Evolutionary conservation across 192 early-diverging fungal genomes (phyloP).

Genomic region (Pilobolus umbonatus): DNA sequence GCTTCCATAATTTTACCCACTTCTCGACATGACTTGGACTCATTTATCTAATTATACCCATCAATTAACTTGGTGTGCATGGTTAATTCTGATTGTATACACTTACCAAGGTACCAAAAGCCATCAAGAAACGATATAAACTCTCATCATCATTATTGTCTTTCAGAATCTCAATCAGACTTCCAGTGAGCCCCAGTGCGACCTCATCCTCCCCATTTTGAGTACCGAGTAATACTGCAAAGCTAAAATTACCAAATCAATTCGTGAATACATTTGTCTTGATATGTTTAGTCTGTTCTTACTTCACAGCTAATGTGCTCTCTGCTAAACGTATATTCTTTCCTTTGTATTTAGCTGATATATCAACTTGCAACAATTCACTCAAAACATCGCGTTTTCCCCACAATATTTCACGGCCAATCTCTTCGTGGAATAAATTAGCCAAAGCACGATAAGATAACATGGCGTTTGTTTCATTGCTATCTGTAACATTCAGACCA

Average conservation of each 20-base stretch:
- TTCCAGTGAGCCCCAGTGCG: constrained; percentile 36
- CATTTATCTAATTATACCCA: constrained; percentile 4
- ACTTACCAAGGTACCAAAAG: constrained; percentile 61
- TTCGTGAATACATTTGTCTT: neutral
- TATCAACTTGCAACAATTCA: constrained; percentile 28
- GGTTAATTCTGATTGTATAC: too few species aligned
- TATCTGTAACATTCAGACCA: constrained; percentile 22
- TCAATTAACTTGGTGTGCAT: too few species aligned
- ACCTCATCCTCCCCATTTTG: constrained; percentile 50
- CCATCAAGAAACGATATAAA: constrained; percentile 53
- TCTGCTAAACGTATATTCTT: constrained; percentile 19
- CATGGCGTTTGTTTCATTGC: constrained; percentile 71
- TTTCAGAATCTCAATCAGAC: constrained; percentile 50
- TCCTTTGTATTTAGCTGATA: constrained; percentile 29
- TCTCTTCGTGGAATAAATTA: constrained; percentile 62
- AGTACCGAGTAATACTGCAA: constrained; percentile 41
- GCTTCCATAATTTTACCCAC: constrained; percentile 21
- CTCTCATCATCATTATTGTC: constrained; percentile 57
- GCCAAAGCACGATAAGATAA: constrained; percentile 63
- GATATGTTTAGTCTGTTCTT: neutral
- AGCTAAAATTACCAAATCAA: constrained; percentile 24
- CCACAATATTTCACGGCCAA: constrained; percentile 39
- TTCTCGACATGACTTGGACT: constrained; percentile 10
- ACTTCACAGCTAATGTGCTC: constrained; percentile 30
- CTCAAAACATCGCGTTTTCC: constrained; percentile 15